Evolutionary conservation across 306 rosid genomes (phyloP), one percentile per base, ranked within the genome.

Genomic region (Vigna radiata): DNA sequence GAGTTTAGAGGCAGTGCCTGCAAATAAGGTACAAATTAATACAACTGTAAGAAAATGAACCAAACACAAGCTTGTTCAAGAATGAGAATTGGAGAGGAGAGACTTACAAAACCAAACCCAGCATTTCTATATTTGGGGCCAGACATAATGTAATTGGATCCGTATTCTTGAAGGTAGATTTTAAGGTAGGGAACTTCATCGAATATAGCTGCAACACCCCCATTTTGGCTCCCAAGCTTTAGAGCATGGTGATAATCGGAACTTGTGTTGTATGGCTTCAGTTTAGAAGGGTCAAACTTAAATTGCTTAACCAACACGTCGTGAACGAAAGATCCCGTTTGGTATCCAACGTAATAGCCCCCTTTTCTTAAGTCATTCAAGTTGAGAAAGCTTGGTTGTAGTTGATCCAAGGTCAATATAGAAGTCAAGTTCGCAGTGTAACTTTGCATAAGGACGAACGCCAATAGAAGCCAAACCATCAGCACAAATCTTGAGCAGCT

Each of bases 401-500:
- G 54, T 33, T 79, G 78, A 75, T 83, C 83, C 48, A 68, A 1
- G 1, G 81, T 79, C 68, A 79, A 54, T 47, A 83, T 79, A 7
- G 83, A 68, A 0, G 83, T 79, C 78, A 83, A 69, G 67, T 43
- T 83, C 14, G 87, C 81, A 0, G 81, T 83, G 75, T 83, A 83
- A 70, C 87, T 83, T 55, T 83, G 86, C 83, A 79, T 74, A 2
- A 79, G 78, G 2, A 83, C 78, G 43, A 83, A 79, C 10, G 84
- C 81, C 53, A 83, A 79, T 9, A 83, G 12, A 55, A 83, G 71
- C 84, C 87, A 83, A 13, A 83, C 79, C 81, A 83, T 79, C 56
- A 83, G 70, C 31, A 79, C 84, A 75, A 83, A 75, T 69, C 79
- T 83, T 14, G 87, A 83, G 75, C 87, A 83, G 36, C 56, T 83